Percentiles rank a stretch among this genome's conserved stretches.
Conservation (phyloP, 2,329 filamentous ascomycete genomes). For the Mycosphaerella arachidis region DNA sequence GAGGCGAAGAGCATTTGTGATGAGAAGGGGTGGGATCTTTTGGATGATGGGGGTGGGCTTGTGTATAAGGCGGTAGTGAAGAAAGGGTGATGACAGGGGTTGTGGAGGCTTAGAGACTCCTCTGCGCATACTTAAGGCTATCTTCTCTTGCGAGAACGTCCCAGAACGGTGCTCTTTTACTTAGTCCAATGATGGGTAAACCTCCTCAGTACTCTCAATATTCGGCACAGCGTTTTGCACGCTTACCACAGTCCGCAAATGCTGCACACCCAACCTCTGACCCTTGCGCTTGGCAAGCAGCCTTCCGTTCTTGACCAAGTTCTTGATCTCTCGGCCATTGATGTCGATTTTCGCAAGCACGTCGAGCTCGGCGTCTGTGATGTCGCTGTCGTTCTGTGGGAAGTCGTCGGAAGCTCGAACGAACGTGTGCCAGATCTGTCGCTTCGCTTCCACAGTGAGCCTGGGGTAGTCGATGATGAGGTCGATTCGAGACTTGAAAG, state of each 20-base stretch:
- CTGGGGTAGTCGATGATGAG: slow-evolving; percentile 31
- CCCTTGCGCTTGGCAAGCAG: slow-evolving; percentile 14
- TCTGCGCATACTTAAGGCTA: background rate
- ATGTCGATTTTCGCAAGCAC: slow-evolving; percentile 11
- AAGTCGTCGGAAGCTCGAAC: slow-evolving; percentile 11
- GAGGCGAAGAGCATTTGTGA: slow-evolving; percentile 30
- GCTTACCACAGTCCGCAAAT: slow-evolving; percentile 11
- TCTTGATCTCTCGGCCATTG: slow-evolving; percentile 16
- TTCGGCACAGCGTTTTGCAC: slow-evolving; percentile 6
- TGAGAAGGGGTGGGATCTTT: slow-evolving; percentile 26
- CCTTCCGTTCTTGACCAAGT: slow-evolving; percentile 14
- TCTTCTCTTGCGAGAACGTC: too few relatives aligned
- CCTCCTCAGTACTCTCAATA: slow-evolving; percentile 3
- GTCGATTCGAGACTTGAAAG: slow-evolving; percentile 35
- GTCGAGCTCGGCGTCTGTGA: slow-evolving; percentile 12
- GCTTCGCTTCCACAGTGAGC: slow-evolving; percentile 25
- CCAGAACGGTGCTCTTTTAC: too few relatives aligned
- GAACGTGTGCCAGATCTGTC: slow-evolving; percentile 27
- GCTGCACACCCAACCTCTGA: slow-evolving; percentile 7
- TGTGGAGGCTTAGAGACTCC: too few relatives aligned
- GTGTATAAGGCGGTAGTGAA: slow-evolving; percentile 22
- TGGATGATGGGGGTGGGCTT: slow-evolving; percentile 20
- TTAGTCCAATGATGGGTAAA: slow-evolving; percentile 1
- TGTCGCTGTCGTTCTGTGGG: slow-evolving; percentile 7
- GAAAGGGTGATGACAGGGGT: background rate